Conservation (phyloP, 495 filamentous ascomycete species). For the Penicillium parvum region DNA sequence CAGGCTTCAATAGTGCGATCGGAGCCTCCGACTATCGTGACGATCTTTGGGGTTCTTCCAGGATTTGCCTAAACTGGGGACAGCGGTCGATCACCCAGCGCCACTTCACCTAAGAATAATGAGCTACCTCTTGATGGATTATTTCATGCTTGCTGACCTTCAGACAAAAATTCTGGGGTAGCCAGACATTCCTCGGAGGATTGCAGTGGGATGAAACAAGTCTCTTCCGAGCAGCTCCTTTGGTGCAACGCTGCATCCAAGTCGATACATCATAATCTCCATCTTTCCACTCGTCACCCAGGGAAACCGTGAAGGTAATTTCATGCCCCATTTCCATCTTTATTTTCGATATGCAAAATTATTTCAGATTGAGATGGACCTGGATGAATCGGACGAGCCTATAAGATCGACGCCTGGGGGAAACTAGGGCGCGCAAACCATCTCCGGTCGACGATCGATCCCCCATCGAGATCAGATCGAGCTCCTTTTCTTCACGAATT, state of each 20-base stretch:
- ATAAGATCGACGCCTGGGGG: constrained; percentile 7
- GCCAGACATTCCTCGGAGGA: too few relatives aligned
- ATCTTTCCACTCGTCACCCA: too few relatives aligned
- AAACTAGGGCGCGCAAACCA: not conserved
- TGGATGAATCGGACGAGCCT: constrained; percentile 11
- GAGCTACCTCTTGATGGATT: too few relatives aligned
- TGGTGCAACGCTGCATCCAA: not conserved
- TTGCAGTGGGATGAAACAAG: not conserved
- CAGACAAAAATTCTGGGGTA: too few relatives aligned
- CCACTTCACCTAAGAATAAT: too few relatives aligned
- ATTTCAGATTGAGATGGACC: not conserved
- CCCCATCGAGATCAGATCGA: constrained; percentile 18
- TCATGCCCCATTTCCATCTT: not conserved
- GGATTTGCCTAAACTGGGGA: not conserved
- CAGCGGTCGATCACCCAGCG: constrained; percentile 7
- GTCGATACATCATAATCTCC: not conserved
- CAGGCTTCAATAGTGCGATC: constrained; percentile 21
- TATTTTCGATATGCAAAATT: not conserved
- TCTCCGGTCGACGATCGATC: constrained; percentile 8
- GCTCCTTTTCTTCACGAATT: not conserved
- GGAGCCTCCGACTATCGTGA: constrained; percentile 5
- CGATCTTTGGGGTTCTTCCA: constrained; percentile 4
- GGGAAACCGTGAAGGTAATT: not conserved
- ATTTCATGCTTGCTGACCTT: not conserved
- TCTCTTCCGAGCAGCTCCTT: not conserved